A percentile compares a stretch with the other conserved stretches of the same genome.
phyloP scores from a whole-genome alignment of 2,329 filamentous ascomycete genomes.

The Basipetospora sp. region DNA sequence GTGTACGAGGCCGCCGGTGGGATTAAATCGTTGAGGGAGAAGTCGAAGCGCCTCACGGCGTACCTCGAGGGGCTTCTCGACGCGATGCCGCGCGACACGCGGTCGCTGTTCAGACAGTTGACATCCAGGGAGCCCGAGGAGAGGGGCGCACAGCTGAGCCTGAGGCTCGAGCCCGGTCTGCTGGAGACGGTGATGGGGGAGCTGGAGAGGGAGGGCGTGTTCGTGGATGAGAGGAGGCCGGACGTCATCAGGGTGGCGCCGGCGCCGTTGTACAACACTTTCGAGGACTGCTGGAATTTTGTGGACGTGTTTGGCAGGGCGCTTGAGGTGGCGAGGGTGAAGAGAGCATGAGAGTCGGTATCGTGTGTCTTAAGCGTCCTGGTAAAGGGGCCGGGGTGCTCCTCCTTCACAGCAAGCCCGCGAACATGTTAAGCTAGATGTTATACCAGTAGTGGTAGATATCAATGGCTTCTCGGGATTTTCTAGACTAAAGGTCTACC shows the following conservation, averaged over 20 bases:
- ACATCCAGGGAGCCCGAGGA: slow-evolving; percentile 49
- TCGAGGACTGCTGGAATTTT: slow-evolving; percentile 38
- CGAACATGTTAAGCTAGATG: no score
- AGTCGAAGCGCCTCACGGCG: slow-evolving; percentile 52
- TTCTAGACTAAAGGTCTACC: no score
- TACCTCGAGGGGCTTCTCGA: slow-evolving; percentile 54
- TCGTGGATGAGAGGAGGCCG: slow-evolving; percentile 68
- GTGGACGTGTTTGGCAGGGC: slow-evolving; percentile 15
- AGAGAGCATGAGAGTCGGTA: neutral
- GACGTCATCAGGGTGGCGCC: slow-evolving; percentile 69
- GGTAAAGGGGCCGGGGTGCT: no score
- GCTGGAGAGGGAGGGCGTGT: slow-evolving; percentile 50
- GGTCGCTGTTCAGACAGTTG: slow-evolving; percentile 38
- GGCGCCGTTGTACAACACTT: slow-evolving; percentile 66
- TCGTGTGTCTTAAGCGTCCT: no score
- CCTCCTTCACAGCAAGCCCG: no score
- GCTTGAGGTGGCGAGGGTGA: slow-evolving; percentile 7
- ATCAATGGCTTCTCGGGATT: no score
- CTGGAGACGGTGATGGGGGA: slow-evolving; percentile 48
- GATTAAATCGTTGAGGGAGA: slow-evolving; percentile 46
- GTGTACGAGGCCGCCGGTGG: slow-evolving; percentile 53
- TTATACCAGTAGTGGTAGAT: no score
- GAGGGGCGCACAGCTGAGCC: slow-evolving; percentile 63
- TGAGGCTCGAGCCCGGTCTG: slow-evolving; percentile 45
- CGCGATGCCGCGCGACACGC: slow-evolving; percentile 13